A percentile compares a stretch with the other conserved stretches of the same genome.
These are phyloP conservation scores for Cucurbita ficifolia DNA, from an alignment of 306 rosid genomes.

Conservation along the genomic window DNA sequence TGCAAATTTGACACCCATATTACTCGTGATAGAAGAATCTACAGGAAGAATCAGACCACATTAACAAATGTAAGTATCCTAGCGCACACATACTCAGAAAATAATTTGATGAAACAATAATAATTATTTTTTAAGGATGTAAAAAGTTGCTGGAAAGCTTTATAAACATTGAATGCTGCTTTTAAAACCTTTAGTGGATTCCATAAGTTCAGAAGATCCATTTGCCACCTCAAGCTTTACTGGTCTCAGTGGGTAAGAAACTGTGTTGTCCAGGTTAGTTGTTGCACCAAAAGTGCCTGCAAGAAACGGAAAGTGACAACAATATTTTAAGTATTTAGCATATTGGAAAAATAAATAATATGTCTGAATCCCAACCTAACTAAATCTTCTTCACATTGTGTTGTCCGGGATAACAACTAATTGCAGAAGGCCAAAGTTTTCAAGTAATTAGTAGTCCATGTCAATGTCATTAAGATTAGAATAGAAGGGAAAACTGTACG, in stretches of 20 bases:
- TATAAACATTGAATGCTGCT: background rate
- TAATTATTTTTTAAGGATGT: background rate
- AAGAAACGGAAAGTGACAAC: background rate
- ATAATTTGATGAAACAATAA: background rate
- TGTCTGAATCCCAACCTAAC: background rate
- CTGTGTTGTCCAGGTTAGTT: background rate
- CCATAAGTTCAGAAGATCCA: background rate
- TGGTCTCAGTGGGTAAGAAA: background rate
- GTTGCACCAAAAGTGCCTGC: constrained; percentile 8
- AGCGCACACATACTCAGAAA: background rate
- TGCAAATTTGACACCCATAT: background rate
- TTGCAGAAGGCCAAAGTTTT: background rate
- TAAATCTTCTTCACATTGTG: background rate
- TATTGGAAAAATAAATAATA: background rate
- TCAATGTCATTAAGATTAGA: background rate
- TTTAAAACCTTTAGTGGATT: background rate
- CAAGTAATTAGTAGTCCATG: background rate
- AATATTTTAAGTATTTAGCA: background rate
- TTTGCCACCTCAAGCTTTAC: background rate
- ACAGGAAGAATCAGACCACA: background rate
- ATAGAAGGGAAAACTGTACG: background rate
- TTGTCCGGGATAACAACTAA: background rate
- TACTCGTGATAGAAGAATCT: constrained; percentile 9
- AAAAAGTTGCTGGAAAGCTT: background rate
- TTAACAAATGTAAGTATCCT: background rate